phyloP scores from a whole-genome alignment of 2,329 filamentous ascomycete genomes.

The Aspergillus ruber region DNA sequence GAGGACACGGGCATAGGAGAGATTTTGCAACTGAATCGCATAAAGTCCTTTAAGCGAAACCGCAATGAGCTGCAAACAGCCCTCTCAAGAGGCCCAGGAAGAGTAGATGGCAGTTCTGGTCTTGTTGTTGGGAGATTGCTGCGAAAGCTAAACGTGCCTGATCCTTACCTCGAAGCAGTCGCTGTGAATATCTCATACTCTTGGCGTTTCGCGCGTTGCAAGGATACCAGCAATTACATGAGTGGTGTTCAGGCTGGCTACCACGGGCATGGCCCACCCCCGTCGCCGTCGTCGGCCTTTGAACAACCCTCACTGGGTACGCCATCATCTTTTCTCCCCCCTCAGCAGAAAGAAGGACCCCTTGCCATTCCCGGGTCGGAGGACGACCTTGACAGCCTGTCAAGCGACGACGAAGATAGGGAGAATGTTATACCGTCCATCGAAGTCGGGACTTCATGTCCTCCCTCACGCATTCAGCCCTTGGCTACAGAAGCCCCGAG shows the following conservation, averaged over 20 bases:
- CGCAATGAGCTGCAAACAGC: conserved; percentile 7
- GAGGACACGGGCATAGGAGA: conserved; percentile 13
- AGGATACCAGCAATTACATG: neutral
- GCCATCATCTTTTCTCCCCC: too few relatives aligned
- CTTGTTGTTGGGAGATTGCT: conserved; percentile 18
- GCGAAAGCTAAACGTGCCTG: conserved; percentile 13
- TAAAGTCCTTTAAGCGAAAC: conserved; percentile 7
- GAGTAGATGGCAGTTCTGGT: conserved; percentile 14
- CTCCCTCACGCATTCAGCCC: neutral
- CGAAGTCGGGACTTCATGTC: neutral
- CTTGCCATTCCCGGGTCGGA: neutral
- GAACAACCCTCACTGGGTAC: too few relatives aligned
- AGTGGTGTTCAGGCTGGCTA: too few relatives aligned
- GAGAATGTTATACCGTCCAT: neutral
- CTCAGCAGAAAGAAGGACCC: too few relatives aligned
- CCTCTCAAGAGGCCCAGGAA: conserved; percentile 6
- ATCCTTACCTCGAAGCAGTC: conserved; percentile 13
- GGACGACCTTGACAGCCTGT: neutral
- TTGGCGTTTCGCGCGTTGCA: conserved; percentile 14
- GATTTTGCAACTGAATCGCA: conserved; percentile 20
- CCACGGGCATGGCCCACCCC: too few relatives aligned
- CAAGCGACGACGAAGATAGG: neutral
- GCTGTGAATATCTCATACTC: conserved; percentile 14
- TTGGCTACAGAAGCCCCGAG: neutral
- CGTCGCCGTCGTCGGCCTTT: too few relatives aligned